Evolutionary conservation across 116 monocot genomes (phyloP).

Genomic region (Zostera marina): DNA sequence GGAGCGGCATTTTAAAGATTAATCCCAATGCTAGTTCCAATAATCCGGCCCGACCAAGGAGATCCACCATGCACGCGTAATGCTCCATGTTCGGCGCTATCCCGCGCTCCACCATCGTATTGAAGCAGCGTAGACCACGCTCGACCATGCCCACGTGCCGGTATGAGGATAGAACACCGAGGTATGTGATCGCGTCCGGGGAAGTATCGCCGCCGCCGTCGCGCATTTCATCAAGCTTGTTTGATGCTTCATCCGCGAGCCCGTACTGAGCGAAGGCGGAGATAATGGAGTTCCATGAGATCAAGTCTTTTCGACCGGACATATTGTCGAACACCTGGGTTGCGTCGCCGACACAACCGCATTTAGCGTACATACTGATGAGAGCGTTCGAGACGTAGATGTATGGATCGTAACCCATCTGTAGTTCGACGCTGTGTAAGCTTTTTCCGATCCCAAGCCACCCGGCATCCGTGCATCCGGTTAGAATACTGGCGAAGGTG

Average conservation of each 20-base stretch:
- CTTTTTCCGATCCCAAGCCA: constrained; percentile 10
- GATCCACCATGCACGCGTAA: constrained; percentile 61
- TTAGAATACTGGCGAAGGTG: constrained; percentile 17
- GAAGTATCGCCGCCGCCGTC: not conserved
- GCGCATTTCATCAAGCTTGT: constrained; percentile 9
- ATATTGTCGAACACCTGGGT: constrained; percentile 11
- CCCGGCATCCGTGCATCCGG: constrained; percentile 11
- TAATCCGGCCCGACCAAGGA: constrained; percentile 53
- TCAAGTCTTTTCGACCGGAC: constrained; percentile 6
- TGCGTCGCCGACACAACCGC: constrained; percentile 19
- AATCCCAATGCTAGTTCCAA: constrained; percentile 42
- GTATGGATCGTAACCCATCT: constrained; percentile 8
- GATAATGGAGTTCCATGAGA: constrained; percentile 31
- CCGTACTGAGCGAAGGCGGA: constrained; percentile 24
- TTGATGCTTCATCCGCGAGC: constrained; percentile 7
- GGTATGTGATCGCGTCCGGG: constrained; percentile 35
- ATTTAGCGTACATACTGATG: constrained; percentile 32
- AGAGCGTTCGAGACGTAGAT: constrained; percentile 15
- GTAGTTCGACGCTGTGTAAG: constrained; percentile 12
- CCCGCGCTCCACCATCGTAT: constrained; percentile 26
- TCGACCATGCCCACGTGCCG: constrained; percentile 52
- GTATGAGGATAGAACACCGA: constrained; percentile 52
- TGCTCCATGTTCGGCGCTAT: constrained; percentile 48
- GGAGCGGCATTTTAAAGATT: constrained; percentile 43
- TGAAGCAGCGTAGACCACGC: constrained; percentile 30